A percentile compares a stretch with the other conserved stretches of the same genome.
Evolutionary conservation across 441 rosid genomes (phyloP).

Genomic region (Pelargonium myrrhifolium): DNA sequence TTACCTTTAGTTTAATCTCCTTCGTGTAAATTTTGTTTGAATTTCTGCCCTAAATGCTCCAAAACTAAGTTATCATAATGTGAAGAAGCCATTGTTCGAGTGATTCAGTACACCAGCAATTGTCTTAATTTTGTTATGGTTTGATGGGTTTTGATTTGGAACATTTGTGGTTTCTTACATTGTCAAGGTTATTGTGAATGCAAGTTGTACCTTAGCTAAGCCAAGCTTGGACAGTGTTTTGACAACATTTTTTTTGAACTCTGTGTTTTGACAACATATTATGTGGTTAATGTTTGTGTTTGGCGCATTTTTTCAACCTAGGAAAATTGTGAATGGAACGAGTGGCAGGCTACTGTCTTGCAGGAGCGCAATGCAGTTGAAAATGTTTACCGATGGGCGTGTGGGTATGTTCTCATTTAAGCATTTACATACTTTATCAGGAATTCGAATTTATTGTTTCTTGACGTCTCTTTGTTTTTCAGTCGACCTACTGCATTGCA

Average conservation of each 20-base stretch:
- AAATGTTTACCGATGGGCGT: slow-evolving; percentile 85
- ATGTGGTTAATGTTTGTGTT: background rate
- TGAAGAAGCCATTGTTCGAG: background rate
- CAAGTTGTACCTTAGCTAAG: background rate
- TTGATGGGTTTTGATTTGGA: background rate
- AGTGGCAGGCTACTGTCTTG: slow-evolving; percentile 66
- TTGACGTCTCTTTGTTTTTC: slow-evolving; percentile 17
- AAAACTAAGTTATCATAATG: background rate
- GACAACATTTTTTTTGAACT: too few relatives aligned
- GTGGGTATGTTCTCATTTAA: too few relatives aligned
- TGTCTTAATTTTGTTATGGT: too few relatives aligned
- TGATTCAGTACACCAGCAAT: too few relatives aligned
- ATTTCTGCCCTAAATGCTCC: background rate
- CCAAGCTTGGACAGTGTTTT: background rate
- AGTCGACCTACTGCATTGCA: slow-evolving; percentile 93
- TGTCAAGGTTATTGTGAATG: background rate
- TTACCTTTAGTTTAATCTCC: background rate
- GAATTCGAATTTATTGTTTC: too few relatives aligned
- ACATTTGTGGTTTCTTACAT: background rate
- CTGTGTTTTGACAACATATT: too few relatives aligned
- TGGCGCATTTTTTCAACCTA: slow-evolving; percentile 20
- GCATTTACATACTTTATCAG: too few relatives aligned
- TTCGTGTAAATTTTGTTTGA: background rate
- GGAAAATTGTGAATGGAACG: slow-evolving; percentile 81
- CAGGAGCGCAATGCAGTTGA: slow-evolving; percentile 81